Evolutionary conservation across 192 early-diverging fungal genomes (phyloP).

Genomic region (Entophlyctis helioformis): DNA sequence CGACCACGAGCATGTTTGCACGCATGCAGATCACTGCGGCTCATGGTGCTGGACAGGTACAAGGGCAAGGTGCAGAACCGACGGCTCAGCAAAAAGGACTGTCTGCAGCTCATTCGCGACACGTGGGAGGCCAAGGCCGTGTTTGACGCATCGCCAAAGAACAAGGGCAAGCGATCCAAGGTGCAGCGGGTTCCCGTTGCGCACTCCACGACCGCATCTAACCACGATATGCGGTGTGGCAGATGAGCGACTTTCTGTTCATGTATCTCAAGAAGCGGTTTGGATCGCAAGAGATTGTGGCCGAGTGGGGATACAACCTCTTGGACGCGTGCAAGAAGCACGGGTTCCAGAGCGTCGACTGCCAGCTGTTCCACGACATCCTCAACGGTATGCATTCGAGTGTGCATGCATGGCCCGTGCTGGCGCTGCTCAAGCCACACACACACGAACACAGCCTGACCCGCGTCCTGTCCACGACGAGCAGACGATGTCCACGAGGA

Average conservation of each 20-base stretch:
- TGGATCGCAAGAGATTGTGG: slow-evolving; percentile 33
- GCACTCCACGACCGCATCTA: too few species aligned
- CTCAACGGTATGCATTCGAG: slow-evolving; percentile 14
- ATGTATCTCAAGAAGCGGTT: slow-evolving; percentile 47
- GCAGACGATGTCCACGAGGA: slow-evolving; percentile 20
- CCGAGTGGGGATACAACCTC: slow-evolving; percentile 53
- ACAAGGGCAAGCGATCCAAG: neutral
- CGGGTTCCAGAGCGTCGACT: slow-evolving; percentile 19
- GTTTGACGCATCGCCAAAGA: slow-evolving; percentile 18
- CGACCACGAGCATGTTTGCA: too few species aligned
- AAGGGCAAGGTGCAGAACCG: slow-evolving; percentile 40
- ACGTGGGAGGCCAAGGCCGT: slow-evolving; percentile 42
- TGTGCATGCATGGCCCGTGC: neutral
- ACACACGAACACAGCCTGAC: neutral
- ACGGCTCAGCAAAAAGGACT: slow-evolving; percentile 20
- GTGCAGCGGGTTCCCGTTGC: too few species aligned
- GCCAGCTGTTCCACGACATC: slow-evolving; percentile 25
- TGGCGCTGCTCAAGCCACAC: neutral
- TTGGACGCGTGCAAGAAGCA: slow-evolving; percentile 21
- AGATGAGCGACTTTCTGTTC: slow-evolving; percentile 39
- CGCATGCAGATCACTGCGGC: too few species aligned
- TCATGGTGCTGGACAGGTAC: too few species aligned
- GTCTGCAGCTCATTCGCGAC: slow-evolving; percentile 27
- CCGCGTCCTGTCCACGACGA: too few species aligned
- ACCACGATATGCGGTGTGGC: too few species aligned